Evolutionary conservation across 305 asterid genomes (phyloP), one percentile per base, ranked within the genome.

Genomic region (Solanum hybrid): DNA sequence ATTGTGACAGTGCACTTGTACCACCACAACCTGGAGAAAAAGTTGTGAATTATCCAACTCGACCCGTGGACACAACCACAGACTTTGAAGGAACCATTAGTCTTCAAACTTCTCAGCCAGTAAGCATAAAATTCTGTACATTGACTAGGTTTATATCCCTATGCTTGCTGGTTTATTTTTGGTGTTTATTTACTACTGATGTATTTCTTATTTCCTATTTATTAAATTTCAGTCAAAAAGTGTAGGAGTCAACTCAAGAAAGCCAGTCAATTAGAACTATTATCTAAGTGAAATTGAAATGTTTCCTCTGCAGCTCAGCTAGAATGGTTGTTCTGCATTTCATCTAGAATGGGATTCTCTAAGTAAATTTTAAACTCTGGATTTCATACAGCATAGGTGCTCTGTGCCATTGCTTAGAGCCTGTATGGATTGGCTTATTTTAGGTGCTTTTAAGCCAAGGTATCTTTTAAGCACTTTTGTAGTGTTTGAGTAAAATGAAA

Each of bases 51-150:
- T 97, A 97, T 94, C 98, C 99, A 76, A 93, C 89, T 91, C 96
- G 99, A 86, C 99, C 99, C 29, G 99, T 97, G 93, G 99, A 96
- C 92, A 94, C 99, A 86, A 89, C 92, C 84, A 96, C 97, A 38
- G 99, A 97, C 92, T 96, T 97, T 90, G 99, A 96, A 93, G 99
- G 99, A 91, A 96, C 99, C 86, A 95, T 94, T 72, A 97, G 98
- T 90, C 97, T 97, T 88, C 99, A 97, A 94, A 96, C 98, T 89
- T 91, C 98, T 91, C 99, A 96, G 91, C 95, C 93, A 93, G 99
- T 95, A 94, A 88, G 95, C 34, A 29, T 29, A 31, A 84, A 51
- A 51, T 46, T 84, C 75, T 29, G 40, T 84, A 56, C 27, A 10
- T 29, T 17, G 11, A 51, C 42, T 84, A 10, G 31, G 75, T 84